Conservation (phyloP, 2,329 filamentous ascomycete species). For the Nemania sp. region DNA sequence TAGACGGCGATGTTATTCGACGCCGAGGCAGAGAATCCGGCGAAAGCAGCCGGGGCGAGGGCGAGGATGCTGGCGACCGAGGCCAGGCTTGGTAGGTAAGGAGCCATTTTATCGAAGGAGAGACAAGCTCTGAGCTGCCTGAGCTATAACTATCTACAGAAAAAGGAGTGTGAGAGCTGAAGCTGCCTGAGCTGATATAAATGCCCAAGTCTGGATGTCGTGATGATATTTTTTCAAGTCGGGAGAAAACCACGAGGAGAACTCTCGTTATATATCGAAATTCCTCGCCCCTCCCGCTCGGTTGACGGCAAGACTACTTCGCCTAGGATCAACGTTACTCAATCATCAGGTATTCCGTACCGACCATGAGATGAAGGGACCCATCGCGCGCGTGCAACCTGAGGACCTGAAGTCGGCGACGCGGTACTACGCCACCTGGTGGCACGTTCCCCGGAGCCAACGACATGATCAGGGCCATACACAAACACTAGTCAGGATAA, state of each 20-base stretch:
- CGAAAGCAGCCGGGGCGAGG: conserved; percentile 39
- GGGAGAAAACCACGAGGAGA: background rate
- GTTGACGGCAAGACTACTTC: conserved; percentile 12
- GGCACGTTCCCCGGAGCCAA: conserved; percentile 9
- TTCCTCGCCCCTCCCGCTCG: background rate
- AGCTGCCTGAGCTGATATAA: conserved; percentile 22
- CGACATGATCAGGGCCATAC: background rate
- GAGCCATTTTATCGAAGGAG: conserved; percentile 32
- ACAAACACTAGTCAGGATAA: background rate
- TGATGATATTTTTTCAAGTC: conserved; percentile 8
- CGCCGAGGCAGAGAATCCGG: conserved; percentile 51
- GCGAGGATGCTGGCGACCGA: conserved; percentile 34
- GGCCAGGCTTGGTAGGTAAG: conserved; percentile 29
- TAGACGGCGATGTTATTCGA: conserved; percentile 64
- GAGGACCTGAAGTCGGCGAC: conserved; percentile 13
- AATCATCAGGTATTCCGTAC: conserved; percentile 18
- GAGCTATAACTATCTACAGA: conserved; percentile 20
- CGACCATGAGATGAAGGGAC: conserved; percentile 31
- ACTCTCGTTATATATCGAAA: conserved; percentile 18
- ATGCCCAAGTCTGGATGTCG: conserved; percentile 18
- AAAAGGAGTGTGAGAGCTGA: conserved; percentile 22
- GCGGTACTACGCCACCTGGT: conserved; percentile 6
- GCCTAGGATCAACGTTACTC: conserved; percentile 35
- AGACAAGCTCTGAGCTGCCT: conserved; percentile 28
- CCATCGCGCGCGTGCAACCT: conserved; percentile 31